Evolutionary conservation across 129 eudicot genomes (phyloP), one percentile per base, ranked within the genome.

Genomic region (Sambucus nigra): DNA sequence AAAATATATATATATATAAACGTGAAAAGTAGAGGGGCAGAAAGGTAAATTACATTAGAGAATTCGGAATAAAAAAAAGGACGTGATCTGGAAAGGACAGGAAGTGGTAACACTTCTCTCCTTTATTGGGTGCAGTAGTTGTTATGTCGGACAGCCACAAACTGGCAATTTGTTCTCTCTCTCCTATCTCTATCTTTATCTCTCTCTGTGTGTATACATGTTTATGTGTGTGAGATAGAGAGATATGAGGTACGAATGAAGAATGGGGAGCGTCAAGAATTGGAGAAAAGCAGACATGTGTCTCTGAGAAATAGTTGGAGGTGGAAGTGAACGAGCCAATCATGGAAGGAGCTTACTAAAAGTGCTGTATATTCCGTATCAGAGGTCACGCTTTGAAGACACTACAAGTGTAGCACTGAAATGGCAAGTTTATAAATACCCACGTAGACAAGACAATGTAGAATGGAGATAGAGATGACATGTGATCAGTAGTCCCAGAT

Each of bases 241-340:
- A 14, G 13, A 15, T 7, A 10, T 26, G 20, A 7, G 45, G n/a
- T 12, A 4, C 9, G 66, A 31, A 26, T 1, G 44, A 35, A 9
- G 11, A 17, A 39, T 45, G 60, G 51, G 59, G 19, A n/a, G n/a
- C n/a, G n/a, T n/a, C n/a, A n/a, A n/a, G n/a, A 62, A 32, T 2
- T 16, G 2, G 40, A 42, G 59, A 52, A 38, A 15, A 27, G 10
- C 20, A n/a, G 50, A 53, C 61, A 64, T 54, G 69, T 44, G 59
- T 50, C 33, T 8, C 18, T 0, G 1, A 16, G 10, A 11, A 5
- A 2, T 32, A 21, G 26, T 16, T 3, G 2, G 25, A 24, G 10
- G 23, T 22, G 23, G 0, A 38, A 24, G 18, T 23, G 23, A 61
- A 50, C 23, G 31, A 61, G 31, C 48, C 66, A 61, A 47, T 47